A percentile compares a stretch with the other conserved stretches of the same genome.
Evolutionary conservation across 306 rosid species (phyloP).

Genomic region (Glycyrrhiza uralensis): DNA sequence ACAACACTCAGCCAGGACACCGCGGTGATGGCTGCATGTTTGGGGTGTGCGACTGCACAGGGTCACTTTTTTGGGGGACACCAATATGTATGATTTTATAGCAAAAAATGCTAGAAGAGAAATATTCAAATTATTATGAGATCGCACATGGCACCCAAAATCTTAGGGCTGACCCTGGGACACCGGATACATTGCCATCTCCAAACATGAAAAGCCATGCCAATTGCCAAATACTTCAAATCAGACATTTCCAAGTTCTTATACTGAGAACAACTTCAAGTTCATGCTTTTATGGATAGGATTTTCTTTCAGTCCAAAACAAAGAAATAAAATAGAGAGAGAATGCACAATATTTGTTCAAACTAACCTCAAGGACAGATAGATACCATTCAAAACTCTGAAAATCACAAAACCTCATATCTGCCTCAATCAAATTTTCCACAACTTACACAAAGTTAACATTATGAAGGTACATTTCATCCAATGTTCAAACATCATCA

Average conservation of each 20-base stretch:
- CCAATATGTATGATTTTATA: no score
- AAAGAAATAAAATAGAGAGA: not conserved
- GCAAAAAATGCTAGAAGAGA: no score
- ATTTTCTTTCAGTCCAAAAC: not conserved
- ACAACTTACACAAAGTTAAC: not conserved
- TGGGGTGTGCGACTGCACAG: no score
- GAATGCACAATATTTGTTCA: not conserved
- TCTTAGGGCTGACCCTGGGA: no score
- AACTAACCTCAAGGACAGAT: not conserved
- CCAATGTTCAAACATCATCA: conserved; percentile 18
- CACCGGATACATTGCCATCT: not conserved
- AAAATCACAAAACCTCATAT: conserved; percentile 2
- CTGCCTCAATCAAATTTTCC: not conserved
- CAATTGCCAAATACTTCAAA: conserved; percentile 19
- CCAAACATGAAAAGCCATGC: conserved; percentile 2
- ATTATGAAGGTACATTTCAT: conserved; percentile 22
- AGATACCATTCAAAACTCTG: conserved; percentile 6
- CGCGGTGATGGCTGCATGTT: no score
- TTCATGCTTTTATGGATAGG: not conserved
- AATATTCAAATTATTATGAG: no score
- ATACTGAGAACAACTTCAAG: not conserved
- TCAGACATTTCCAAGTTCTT: not conserved
- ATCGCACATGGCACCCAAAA: no score
- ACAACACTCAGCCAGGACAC: not conserved
- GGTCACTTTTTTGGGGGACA: no score